Evolutionary conservation across 1,284 basidiomycete genomes (phyloP).

Genomic region (Tilletia horrida): DNA sequence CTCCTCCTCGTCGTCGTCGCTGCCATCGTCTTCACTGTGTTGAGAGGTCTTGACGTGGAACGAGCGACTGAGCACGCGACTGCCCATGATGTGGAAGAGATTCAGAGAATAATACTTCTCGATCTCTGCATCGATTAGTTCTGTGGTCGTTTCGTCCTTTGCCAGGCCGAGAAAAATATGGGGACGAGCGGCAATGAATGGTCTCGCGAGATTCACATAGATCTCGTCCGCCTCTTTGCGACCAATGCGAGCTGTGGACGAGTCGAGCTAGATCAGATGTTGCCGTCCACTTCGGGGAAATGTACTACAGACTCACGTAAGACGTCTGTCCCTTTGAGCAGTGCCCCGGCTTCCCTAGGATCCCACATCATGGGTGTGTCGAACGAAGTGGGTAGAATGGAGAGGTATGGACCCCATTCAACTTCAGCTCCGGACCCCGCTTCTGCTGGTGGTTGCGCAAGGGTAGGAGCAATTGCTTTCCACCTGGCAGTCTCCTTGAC

Average conservation of each 20-base stretch:
- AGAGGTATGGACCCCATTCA: constrained; percentile 45
- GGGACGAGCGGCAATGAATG: constrained; percentile 52
- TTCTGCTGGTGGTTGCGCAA: too few relatives aligned
- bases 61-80: constrained; percentile 84
- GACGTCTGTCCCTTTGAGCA: constrained; percentile 79
- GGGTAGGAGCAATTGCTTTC: too few relatives aligned
- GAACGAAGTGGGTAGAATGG: constrained; percentile 68
- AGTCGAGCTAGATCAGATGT: constrained; percentile 10
- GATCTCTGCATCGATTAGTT: constrained; percentile 50
- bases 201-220: constrained; percentile 59
- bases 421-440: background rate
- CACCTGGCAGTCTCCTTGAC: too few relatives aligned
- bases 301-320: constrained; percentile 57
- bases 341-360: constrained; percentile 60
- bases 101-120: constrained; percentile 67
- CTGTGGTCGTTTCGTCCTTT: background rate
- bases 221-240: constrained; percentile 75
- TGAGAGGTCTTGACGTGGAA: constrained; percentile 65
- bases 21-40: constrained; percentile 30
- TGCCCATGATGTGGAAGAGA: constrained; percentile 84
- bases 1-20: constrained; percentile 35
- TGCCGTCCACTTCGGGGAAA: too few relatives aligned
- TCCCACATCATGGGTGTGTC: constrained; percentile 95
- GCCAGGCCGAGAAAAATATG: constrained; percentile 36
- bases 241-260: constrained; percentile 73